phyloP scores from a whole-genome alignment of 352 stramenopile genomes.

The Phytophthora quininea region DNA sequence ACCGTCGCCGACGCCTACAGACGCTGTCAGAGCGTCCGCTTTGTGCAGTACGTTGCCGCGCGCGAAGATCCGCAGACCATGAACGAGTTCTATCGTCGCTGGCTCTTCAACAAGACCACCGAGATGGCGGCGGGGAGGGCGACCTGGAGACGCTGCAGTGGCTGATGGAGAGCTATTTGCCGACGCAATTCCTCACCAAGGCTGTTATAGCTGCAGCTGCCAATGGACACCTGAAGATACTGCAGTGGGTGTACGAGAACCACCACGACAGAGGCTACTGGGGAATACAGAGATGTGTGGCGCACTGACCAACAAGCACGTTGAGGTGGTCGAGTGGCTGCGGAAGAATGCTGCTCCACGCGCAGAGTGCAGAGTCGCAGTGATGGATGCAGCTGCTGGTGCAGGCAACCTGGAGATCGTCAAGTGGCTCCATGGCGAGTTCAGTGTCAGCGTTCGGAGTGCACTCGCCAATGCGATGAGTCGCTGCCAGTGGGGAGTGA shows the following conservation, averaged over 20 bases:
- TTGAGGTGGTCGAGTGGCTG: slow-evolving; percentile 23
- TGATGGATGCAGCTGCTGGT: slow-evolving; percentile 25
- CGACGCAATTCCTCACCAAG: slow-evolving; percentile 25
- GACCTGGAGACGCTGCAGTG: slow-evolving; percentile 18
- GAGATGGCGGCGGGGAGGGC: slow-evolving; percentile 17
- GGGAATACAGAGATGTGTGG: slow-evolving; percentile 28
- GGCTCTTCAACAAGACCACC: slow-evolving; percentile 24
- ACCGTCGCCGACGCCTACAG: slow-evolving; percentile 23
- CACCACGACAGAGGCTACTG: slow-evolving; percentile 28
- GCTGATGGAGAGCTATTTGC: slow-evolving; percentile 27
- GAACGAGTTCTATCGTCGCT: slow-evolving; percentile 25
- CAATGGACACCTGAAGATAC: slow-evolving; percentile 22
- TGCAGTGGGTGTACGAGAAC: slow-evolving; percentile 27
- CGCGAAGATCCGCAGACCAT: slow-evolving; percentile 20
- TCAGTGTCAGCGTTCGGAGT: slow-evolving; percentile 9
- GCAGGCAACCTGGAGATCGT: slow-evolving; percentile 20
- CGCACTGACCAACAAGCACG: slow-evolving; percentile 19
- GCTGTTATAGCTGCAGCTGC: slow-evolving; percentile 19
- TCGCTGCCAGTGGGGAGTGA: slow-evolving; percentile 21
- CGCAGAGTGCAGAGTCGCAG: slow-evolving; percentile 15
- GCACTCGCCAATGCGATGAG: slow-evolving; percentile 22
- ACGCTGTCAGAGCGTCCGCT: slow-evolving; percentile 1
- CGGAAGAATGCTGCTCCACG: slow-evolving; percentile 13
- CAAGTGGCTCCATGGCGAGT: slow-evolving; percentile 24
- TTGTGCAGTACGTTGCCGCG: slow-evolving; percentile 26